Percentiles rank a stretch among this genome's conserved stretches.
phyloP scores from a whole-genome alignment of 208 protist species.

The Vickermania ingenoplastis region DNA sequence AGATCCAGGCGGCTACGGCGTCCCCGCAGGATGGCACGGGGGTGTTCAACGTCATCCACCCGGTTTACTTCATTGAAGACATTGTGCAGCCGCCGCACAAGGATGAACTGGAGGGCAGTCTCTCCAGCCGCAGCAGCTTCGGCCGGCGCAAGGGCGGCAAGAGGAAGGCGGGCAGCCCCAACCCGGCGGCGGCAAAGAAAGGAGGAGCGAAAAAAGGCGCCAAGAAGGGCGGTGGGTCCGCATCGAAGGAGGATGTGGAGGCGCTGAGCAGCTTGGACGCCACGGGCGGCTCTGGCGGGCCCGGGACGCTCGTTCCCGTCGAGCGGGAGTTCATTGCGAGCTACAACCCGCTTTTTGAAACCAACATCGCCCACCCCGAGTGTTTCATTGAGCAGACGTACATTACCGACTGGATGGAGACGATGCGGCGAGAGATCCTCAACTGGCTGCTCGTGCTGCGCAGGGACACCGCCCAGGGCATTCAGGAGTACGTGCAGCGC shows the following conservation, averaged over 20 bases:
- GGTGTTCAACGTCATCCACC: background rate
- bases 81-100: background rate
- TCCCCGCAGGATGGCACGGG: background rate
- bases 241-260: background rate
- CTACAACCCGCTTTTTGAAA: conserved; percentile 10
- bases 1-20: background rate
- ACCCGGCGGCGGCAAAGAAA: background rate
- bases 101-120: background rate
- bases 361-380: conserved; percentile 11
- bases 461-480: conserved; percentile 14
- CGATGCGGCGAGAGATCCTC: conserved; percentile 35
- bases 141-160: background rate
- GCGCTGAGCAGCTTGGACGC: background rate
- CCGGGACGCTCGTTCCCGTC: background rate
- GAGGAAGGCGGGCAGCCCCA: background rate
- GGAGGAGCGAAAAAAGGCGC: background rate
- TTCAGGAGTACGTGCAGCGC: conserved; percentile 17
- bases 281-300: background rate
- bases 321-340: conserved; percentile 10
- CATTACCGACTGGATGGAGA: conserved; percentile 21
- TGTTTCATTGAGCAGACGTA: conserved; percentile 13
- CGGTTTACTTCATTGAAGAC: background rate
- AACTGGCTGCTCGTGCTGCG: conserved; percentile 39
- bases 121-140: background rate
- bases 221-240: background rate